A percentile compares a stretch with the other conserved stretches of the same genome.
Evolutionary conservation across 192 early-diverging fungal genomes (phyloP).

Genomic region (Endogone sp.): DNA sequence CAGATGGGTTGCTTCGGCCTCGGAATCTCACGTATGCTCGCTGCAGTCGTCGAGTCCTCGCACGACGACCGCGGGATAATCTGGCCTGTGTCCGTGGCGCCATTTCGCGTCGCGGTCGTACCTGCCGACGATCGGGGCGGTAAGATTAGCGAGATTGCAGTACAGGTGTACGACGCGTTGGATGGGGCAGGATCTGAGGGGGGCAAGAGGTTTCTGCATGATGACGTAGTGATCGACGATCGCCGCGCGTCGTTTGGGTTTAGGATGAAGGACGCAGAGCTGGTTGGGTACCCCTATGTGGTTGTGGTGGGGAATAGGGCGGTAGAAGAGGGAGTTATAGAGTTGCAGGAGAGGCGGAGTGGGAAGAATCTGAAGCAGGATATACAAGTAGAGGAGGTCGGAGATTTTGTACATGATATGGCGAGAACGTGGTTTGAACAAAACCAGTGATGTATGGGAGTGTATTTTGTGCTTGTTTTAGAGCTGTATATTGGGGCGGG

Average conservation of each 20-base stretch:
- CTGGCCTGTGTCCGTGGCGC: slow-evolving; percentile 81
- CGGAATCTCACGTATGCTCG: slow-evolving; percentile 78
- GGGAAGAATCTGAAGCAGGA: slow-evolving; percentile 8
- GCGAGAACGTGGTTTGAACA: not conserved
- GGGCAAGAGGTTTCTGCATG: not conserved
- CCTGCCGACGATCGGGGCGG: slow-evolving; percentile 44
- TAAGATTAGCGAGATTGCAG: slow-evolving; percentile 22
- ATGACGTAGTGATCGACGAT: slow-evolving; percentile 54
- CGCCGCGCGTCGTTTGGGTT: slow-evolving; percentile 69
- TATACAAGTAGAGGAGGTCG: slow-evolving; percentile 9
- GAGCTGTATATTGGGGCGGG: no score
- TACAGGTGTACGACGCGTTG: slow-evolving; percentile 42
- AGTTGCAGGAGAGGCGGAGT: slow-evolving; percentile 40
- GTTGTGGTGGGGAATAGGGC: slow-evolving; percentile 70
- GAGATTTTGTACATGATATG: not conserved
- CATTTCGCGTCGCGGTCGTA: slow-evolving; percentile 65
- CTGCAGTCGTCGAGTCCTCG: slow-evolving; percentile 72
- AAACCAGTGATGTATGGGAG: no score
- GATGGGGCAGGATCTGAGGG: slow-evolving; percentile 2
- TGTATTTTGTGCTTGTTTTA: no score
- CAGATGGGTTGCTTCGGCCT: slow-evolving; percentile 94
- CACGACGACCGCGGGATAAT: slow-evolving; percentile 63
- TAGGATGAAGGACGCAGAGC: slow-evolving; percentile 76
- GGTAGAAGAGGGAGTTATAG: slow-evolving; percentile 38
- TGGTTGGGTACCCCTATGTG: slow-evolving; percentile 80